Evolutionary conservation across 108 stramenopile genomes (phyloP).

Genomic region (Pseudonitzschia multiseries): DNA sequence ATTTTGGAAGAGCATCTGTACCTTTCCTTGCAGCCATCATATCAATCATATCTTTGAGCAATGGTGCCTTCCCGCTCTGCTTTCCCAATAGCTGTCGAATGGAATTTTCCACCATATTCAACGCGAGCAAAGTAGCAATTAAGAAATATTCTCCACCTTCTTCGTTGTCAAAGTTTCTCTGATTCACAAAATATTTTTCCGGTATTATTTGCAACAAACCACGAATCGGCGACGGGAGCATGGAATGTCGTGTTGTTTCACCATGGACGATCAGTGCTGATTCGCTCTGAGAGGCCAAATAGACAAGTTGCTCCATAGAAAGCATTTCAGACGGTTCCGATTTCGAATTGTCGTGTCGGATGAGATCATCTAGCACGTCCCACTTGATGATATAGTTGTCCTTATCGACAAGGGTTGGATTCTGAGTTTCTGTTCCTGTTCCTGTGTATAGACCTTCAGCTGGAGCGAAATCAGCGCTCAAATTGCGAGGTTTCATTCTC

Average conservation of each 20-base stretch:
- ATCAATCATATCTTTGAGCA: constrained; percentile 43
- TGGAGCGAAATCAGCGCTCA: background rate
- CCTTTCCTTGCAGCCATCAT: constrained; percentile 2
- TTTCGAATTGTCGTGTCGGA: background rate
- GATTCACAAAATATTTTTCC: background rate
- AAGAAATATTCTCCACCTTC: background rate
- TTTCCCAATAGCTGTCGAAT: constrained; percentile 37
- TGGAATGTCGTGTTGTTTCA: background rate
- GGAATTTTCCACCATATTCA: constrained; percentile 58
- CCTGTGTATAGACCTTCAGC: background rate
- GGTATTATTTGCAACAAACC: constrained; percentile 11
- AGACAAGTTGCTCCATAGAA: constrained; percentile 8
- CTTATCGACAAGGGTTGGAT: background rate
- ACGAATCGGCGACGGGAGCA: background rate
- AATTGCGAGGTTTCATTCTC: constrained; percentile 3
- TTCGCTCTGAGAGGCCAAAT: constrained; percentile 1
- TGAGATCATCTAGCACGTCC: background rate
- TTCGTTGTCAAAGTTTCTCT: background rate
- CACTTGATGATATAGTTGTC: background rate
- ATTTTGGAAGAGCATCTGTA: background rate
- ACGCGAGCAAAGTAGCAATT: constrained; percentile 40
- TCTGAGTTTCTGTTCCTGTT: background rate
- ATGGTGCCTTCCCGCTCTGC: constrained; percentile 38
- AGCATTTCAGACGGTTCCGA: background rate
- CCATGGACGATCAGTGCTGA: background rate